A percentile compares a stretch with the other conserved stretches of the same genome.
phyloP scores from a whole-genome alignment of 805 yeast genomes.

The Lipomyces sp. region DNA sequence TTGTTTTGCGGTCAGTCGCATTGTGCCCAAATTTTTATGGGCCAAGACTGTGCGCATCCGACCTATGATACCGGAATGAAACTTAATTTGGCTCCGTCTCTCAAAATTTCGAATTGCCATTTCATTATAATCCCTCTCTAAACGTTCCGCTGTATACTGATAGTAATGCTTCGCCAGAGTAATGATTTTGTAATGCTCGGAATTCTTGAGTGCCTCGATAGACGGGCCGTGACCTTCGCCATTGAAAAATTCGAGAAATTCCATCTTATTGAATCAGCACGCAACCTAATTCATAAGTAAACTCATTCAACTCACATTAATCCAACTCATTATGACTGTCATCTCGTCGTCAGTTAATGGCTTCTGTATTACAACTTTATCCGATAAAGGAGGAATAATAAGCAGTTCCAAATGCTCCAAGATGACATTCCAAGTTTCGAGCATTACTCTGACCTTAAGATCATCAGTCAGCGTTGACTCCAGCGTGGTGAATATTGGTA shows the following conservation, averaged over 20 bases:
- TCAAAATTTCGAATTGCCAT: conserved; percentile 58
- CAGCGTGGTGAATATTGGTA: conserved; percentile 66
- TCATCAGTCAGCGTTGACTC: conserved; percentile 63
- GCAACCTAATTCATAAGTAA: background rate
- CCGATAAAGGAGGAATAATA: conserved; percentile 68
- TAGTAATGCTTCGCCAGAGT: conserved; percentile 50
- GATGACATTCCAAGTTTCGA: conserved; percentile 80
- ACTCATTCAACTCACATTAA: conserved; percentile 45
- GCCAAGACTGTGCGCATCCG: conserved; percentile 61
- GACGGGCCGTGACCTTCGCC: conserved; percentile 84
- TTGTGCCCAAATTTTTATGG: conserved; percentile 64
- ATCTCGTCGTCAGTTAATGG: conserved; percentile 64
- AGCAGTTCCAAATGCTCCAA: conserved; percentile 70
- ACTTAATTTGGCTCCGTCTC: conserved; percentile 37
- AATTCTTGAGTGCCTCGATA: conserved; percentile 59
- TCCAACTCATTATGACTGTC: conserved; percentile 73
- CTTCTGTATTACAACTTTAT: conserved; percentile 46
- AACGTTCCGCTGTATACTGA: conserved; percentile 53
- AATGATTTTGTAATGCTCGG: conserved; percentile 21
- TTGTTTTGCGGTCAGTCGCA: conserved; percentile 55
- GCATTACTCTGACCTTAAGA: conserved; percentile 65
- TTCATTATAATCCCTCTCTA: conserved; percentile 64
- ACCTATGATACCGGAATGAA: background rate
- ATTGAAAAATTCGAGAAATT: conserved; percentile 76
- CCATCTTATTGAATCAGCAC: background rate